Base-by-base conservation (phyloP, 2,329 filamentous ascomycete species). In the Monilinia laxa region DNA sequence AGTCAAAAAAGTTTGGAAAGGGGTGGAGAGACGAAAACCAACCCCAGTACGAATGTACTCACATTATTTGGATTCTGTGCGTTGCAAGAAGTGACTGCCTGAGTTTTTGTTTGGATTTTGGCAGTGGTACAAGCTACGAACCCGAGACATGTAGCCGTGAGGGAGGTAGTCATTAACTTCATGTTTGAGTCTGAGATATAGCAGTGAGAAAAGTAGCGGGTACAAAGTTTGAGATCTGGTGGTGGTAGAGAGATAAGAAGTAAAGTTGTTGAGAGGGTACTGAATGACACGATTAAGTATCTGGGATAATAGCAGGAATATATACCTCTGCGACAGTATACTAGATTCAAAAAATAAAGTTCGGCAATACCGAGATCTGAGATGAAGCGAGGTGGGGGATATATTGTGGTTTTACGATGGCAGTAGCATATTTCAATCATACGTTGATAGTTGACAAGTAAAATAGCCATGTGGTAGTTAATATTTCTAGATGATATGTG, bases 171-270 rank as follows among this genome's bases (percentile, higher is more conserved):
- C 1, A 14, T 20, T 1, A 62, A 20, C 28, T 62, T 62, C 58
- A 51, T 62, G 18, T 51, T 38, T 60, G 16, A n/a, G 0, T 20
- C 38, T 9, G 31, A 23, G 3, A n/a, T 6, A 12, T 25, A 11
- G 16, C 23, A 4, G 12, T 0, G 1, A 0, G 10, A 23, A 11
- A 38, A 0, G 16, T 16, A 0, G n/a, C 4, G 18, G 2, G 31
- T 35, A 1, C 6, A 12, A 20, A 20, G 0, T 60, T 25, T 11
- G 12, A 59, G 2, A 7, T 5, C 3, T 2, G 20, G 14, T 6
- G 1, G 1, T 12, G 9, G 23, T 23, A n/a, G 45, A 49, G 0
- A n/a, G 45, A 23, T n/a, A 11, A 1, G 14, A 51, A 3, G n/a
- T 20, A 9, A 47, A 20, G 45, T n/a, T 47, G 9, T 12, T 49